Evolutionary conservation across 192 early-diverging fungal genomes (phyloP), one percentile per base, ranked within the genome.

Genomic region (Allomyces arbusculus): DNA sequence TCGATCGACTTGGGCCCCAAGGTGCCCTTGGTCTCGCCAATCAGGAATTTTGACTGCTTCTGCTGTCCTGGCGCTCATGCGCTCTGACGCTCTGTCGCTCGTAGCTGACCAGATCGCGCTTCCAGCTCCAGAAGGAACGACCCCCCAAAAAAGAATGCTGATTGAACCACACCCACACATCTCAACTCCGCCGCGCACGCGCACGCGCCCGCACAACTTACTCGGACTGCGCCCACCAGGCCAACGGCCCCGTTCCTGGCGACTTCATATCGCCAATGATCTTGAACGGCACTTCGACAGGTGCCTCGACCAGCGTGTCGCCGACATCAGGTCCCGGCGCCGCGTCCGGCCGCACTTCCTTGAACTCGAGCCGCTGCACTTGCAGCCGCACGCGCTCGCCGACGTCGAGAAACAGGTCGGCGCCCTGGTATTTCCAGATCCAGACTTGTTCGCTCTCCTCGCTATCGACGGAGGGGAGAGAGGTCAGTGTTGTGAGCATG

Each of bases 391-490:
- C 84, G 4, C 71, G 69, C 61, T 91, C 87, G 24, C 85, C 87
- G 26, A 86, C 68, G 69, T 95, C 91, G 81, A 95, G 85, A 65
- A 78, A 91, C 76, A 92, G 74, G 24, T 85, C 80, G 23, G 82
- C 82, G 19, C 82, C 85, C 16, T 87, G 85, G 66, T 86, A 90
- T 61, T 80, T 73, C 92, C 92, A 95, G 3, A 95, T 84, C 89
- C 89, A 95, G 23, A 89, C 82, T 40, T 84, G 82, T 64, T 89
- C 85, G 10, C 65, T 73, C 23, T 70, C 70, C 70, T 87, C 80
- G 76, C 78, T 84, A 40, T 8, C 33, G 33, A 40, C 33, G 33
- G 33, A 7, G 7, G 33, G 33, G 33, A 8, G 33, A 40, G 7
- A 40, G 33, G 33, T 40, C 33, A 40, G 33, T 40, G 33, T 40